Percentiles rank a stretch among this genome's conserved stretches.
phyloP scores from a whole-genome alignment of 805 yeast species.

The Lipomyces mesembrius region DNA sequence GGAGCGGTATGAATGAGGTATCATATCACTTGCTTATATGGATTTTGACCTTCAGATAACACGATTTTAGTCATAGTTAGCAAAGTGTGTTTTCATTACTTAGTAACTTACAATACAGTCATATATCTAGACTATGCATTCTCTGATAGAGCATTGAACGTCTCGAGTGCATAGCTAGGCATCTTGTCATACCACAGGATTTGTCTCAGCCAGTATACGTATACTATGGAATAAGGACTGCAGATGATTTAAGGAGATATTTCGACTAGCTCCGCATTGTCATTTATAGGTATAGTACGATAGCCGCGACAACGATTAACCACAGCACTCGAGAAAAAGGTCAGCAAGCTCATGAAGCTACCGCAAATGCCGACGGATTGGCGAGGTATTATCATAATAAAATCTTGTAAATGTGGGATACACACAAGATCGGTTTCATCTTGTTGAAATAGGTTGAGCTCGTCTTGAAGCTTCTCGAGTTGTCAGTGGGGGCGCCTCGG shows the following conservation, averaged over 20 bases:
- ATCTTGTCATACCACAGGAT: neutral
- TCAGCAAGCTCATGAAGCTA: neutral
- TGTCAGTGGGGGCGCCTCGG: neutral
- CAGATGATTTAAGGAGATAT: neutral
- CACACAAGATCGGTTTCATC: neutral
- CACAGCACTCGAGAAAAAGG: neutral
- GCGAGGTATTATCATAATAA: neutral
- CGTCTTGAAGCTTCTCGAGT: neutral
- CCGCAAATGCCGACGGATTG: neutral
- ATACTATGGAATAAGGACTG: neutral
- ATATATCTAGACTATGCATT: neutral
- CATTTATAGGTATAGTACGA: neutral
- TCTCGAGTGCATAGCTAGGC: neutral
- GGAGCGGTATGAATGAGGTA: no score
- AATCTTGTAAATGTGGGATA: neutral
- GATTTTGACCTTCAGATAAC: neutral
- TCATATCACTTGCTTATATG: neutral
- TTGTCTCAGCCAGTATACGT: neutral
- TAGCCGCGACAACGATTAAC: slow-evolving; percentile 1
- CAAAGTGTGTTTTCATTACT: neutral
- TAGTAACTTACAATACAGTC: neutral
- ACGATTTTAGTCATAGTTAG: neutral
- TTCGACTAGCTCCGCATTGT: neutral
- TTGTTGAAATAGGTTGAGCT: slow-evolving; percentile 2
- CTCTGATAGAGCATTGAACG: neutral